A percentile compares a stretch with the other conserved stretches of the same genome.
phyloP scores from a whole-genome alignment of 371 early-diverging fungal genomes.

The Actinomucor elegans region DNA sequence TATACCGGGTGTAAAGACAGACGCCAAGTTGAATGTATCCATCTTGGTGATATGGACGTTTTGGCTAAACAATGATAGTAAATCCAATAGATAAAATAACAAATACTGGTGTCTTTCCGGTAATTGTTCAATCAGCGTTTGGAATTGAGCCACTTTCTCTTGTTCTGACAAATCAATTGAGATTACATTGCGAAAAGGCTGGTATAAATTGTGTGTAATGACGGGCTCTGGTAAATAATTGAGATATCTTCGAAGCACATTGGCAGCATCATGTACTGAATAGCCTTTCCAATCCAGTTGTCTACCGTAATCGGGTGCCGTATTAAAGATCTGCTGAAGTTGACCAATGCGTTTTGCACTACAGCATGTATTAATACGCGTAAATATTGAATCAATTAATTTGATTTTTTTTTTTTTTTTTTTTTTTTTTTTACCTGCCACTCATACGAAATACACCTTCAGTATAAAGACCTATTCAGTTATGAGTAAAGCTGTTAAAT shows the following conservation, averaged over 20 bases:
- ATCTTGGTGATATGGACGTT: conserved; percentile 36
- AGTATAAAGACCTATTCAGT: conserved; percentile 35
- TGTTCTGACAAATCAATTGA: not conserved
- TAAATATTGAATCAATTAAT: no score
- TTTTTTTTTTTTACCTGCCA: conserved; percentile 25
- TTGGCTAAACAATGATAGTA: conserved; percentile 54
- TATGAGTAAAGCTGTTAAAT: no score
- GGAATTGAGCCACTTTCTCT: conserved; percentile 47
- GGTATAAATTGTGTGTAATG: conserved; percentile 54
- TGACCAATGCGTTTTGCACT: conserved; percentile 61
- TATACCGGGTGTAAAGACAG: conserved; percentile 65
- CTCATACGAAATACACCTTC: conserved; percentile 43
- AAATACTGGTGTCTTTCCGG: conserved; percentile 62
- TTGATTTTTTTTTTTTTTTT: conserved; percentile 6
- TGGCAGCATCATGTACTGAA: conserved; percentile 66
- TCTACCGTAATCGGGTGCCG: conserved; percentile 57
- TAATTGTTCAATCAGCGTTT: conserved; percentile 50
- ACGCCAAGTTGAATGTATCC: conserved; percentile 52
- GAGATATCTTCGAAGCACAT: conserved; percentile 57
- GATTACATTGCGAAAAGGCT: conserved; percentile 61
- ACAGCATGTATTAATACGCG: not conserved
- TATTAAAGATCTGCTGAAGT: conserved; percentile 59
- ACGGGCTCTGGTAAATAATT: conserved; percentile 68
- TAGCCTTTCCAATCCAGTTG: conserved; percentile 60
- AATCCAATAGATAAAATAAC: conserved; percentile 61